Conservation (phyloP, 106 monocot species). For the Agapanthus africanus region DNA sequence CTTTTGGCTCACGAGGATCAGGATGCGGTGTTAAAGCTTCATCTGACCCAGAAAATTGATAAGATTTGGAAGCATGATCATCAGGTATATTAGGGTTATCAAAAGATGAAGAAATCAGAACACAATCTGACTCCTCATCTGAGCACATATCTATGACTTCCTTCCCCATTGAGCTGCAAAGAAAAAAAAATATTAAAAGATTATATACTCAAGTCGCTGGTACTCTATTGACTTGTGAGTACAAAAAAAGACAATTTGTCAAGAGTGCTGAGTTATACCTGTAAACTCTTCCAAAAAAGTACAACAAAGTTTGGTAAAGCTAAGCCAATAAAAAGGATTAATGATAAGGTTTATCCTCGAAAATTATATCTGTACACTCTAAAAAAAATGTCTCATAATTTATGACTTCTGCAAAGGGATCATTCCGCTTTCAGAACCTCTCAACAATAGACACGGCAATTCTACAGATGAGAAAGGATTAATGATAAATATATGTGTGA, state of each 20-base stretch:
- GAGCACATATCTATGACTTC: conserved; percentile 15
- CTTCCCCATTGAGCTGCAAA: conserved; percentile 24
- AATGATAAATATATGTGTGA: background rate
- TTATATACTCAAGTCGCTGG: background rate
- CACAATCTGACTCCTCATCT: conserved; percentile 20
- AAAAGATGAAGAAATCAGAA: conserved; percentile 9
- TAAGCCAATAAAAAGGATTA: background rate
- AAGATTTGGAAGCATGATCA: conserved; percentile 8
- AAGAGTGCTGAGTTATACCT: background rate
- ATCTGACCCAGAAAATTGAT: conserved; percentile 3
- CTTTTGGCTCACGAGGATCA: conserved; percentile 15
- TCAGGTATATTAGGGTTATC: background rate
- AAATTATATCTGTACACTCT: background rate
- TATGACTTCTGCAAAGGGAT: background rate
- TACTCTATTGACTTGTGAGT: background rate
- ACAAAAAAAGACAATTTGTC: background rate
- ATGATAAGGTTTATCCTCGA: background rate
- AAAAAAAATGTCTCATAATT: background rate
- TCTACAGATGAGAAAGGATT: background rate
- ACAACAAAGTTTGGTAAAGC: background rate
- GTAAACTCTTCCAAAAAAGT: background rate
- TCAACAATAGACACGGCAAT: background rate
- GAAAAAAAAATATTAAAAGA: background rate
- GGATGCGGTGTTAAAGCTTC: conserved; percentile 1
- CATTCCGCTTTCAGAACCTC: background rate